phyloP scores from a whole-genome alignment of 1,139 yeast species.

The Nakaseomyces glabratus region DNA sequence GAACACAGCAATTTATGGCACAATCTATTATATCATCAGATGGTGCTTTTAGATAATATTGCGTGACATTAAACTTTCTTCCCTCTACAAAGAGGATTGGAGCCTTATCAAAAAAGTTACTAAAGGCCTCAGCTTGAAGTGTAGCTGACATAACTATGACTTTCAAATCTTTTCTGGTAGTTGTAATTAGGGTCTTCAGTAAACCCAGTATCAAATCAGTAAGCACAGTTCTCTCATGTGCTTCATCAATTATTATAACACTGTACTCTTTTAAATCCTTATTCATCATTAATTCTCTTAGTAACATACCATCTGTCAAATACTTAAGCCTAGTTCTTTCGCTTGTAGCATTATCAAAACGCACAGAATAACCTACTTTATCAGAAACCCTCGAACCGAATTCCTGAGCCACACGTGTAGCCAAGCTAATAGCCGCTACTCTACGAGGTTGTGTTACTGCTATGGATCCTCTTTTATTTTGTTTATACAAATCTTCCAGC shows the following conservation, averaged over 20 bases:
- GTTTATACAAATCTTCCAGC: constrained; percentile 32
- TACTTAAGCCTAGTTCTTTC: constrained; percentile 64
- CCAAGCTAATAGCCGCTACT: constrained; percentile 93
- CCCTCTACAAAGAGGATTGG: constrained; percentile 85
- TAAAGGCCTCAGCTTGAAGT: constrained; percentile 82
- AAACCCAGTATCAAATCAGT: constrained; percentile 89
- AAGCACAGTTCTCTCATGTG: constrained; percentile 89
- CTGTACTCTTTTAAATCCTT: constrained; percentile 54
- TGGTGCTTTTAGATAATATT: constrained; percentile 50
- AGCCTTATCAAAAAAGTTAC: constrained; percentile 65
- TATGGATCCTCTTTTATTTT: constrained; percentile 40
- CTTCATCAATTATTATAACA: constrained; percentile 86
- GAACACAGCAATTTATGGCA: constrained; percentile 63
- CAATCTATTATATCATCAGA: constrained; percentile 81
- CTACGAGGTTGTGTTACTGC: constrained; percentile 97
- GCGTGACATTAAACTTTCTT: constrained; percentile 74
- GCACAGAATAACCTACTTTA: constrained; percentile 88
- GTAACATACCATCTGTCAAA: constrained; percentile 93
- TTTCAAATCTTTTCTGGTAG: constrained; percentile 42
- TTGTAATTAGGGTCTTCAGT: constrained; percentile 54
- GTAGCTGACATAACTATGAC: constrained; percentile 85
- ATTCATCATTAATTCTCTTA: constrained; percentile 83
- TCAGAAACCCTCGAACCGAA: constrained; percentile 67
- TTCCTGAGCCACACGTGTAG: constrained; percentile 88
- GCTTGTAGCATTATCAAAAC: constrained; percentile 57